Evolutionary conservation across 106 monocot genomes (phyloP).

Genomic region (Ottelia alismoides): DNA sequence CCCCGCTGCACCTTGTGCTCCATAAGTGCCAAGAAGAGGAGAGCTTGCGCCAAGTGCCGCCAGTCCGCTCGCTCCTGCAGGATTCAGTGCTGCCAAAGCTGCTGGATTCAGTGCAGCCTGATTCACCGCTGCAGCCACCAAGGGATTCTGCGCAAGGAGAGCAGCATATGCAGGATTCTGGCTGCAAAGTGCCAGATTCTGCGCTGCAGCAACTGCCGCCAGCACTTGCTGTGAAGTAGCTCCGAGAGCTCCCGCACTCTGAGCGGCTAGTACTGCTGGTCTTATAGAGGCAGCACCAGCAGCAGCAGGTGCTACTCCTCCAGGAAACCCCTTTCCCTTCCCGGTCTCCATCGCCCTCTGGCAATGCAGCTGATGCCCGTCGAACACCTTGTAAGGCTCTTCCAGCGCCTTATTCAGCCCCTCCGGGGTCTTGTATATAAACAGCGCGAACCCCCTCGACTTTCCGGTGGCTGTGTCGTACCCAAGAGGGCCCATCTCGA

Average conservation of each 20-base stretch:
- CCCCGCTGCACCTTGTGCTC: slow-evolving; percentile 1
- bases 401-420: too few relatives aligned
- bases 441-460: too few relatives aligned
- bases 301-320: background rate
- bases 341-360: background rate
- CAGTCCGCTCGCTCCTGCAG: background rate
- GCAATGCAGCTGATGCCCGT: too few relatives aligned
- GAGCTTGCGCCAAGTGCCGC: slow-evolving; percentile 2
- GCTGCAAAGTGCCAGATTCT: slow-evolving; percentile 2
- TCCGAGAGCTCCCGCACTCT: slow-evolving; percentile 3
- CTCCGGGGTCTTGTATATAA: too few relatives aligned
- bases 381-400: too few relatives aligned
- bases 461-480: too few relatives aligned
- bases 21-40: slow-evolving; percentile 8
- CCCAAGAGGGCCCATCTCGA: too few relatives aligned
- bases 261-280: background rate
- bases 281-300: background rate
- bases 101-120: slow-evolving; percentile 5
- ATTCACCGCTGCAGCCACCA: slow-evolving; percentile 9
- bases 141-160: slow-evolving; percentile 7
- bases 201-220: slow-evolving; percentile 13
- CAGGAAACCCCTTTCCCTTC: slow-evolving; percentile 4
- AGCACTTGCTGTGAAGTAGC: slow-evolving; percentile 10
- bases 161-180: slow-evolving; percentile 9
- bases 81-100: background rate